Evolutionary conservation across 2,329 filamentous ascomycete species (phyloP), one percentile per base, ranked within the genome.

Genomic region (Arthrinium phaeospermum): DNA sequence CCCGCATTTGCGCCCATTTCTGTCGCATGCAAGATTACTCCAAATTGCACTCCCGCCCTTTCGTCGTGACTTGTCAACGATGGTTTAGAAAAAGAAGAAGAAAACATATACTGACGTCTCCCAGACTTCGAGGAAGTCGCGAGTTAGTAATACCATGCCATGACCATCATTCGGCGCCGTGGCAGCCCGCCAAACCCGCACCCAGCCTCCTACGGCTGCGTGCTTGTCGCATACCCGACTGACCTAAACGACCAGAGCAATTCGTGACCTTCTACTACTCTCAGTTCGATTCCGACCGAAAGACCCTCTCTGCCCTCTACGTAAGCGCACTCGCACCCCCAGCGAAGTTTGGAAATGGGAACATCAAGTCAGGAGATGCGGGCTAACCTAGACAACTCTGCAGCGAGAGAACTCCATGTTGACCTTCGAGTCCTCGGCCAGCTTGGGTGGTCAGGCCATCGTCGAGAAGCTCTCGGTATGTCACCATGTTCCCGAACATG

Each of bases 211-310:
- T 12, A 57, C 16, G n/a, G 34, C n/a, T 70, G 19, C 44, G 57
- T 41, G 41, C n/a, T 14, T 41, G 57, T 64, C 70, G 30, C 53
- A 49, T 51, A 77, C 73, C 30, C 74, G 67, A 71, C 72, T 41
- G 51, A 70, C 51, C 27, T 68, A 51, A 7, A 44, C 64, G 44
- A 72, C 67, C 81, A 98, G 95, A 92, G 83, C 90, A 97, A 85
- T 98, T 98, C 85, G 92, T 96, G 77, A 81, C 91, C 74, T 96
- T 92, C 88, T 98, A 98, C 91, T 98, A 98, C 89, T 87, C 92
- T 80, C 92, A 91, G 73, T 98, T 98, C 85, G 95, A 98, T 82
- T 75, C 80, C 74, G 88, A 95, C 84, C 92, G 95, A 79, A 84
- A 84, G 71, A 78, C 81, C 70, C 89, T 98, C 61, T 84, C 83